Percentiles rank a stretch among this genome's conserved stretches.
Conservation (phyloP, 1,139 yeast genomes). For the Debaryomyces coudertii region DNA sequence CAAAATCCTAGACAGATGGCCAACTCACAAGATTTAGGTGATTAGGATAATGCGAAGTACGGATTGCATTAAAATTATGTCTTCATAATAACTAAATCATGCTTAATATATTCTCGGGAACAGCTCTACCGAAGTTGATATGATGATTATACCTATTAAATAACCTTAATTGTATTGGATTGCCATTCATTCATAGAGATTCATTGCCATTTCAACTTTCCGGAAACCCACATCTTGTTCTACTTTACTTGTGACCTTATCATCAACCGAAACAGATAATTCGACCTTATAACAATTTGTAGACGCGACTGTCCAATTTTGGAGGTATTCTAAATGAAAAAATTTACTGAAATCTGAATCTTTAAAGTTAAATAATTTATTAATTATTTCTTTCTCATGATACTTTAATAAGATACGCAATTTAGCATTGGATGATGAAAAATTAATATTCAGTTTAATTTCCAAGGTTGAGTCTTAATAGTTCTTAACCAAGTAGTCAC, state of each 20-base stretch:
- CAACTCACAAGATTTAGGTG: constrained; percentile 20
- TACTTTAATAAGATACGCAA: background rate
- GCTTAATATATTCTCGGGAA: constrained; percentile 30
- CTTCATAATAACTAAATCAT: constrained; percentile 35
- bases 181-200: constrained; percentile 29
- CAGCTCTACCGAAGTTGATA: constrained; percentile 34
- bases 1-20: constrained; percentile 32
- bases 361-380: constrained; percentile 5
- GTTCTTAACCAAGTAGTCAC: constrained; percentile 17
- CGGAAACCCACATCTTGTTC: constrained; percentile 32
- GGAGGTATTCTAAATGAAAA: constrained; percentile 16
- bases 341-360: constrained; percentile 7
- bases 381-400: background rate
- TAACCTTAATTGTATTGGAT: constrained; percentile 30
- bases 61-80: constrained; percentile 35
- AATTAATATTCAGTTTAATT: constrained; percentile 3
- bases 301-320: constrained; percentile 36
- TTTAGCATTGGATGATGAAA: background rate
- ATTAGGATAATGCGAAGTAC: constrained; percentile 38
- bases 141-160: constrained; percentile 39
- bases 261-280: constrained; percentile 16
- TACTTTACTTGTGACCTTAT: constrained; percentile 17
- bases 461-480: constrained; percentile 12
- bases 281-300: constrained; percentile 30
- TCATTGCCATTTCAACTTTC: constrained; percentile 29